These are phyloP conservation scores for Gossypium trilobum DNA, from an alignment of 441 rosid genomes.

Conservation along the genomic window DNA sequence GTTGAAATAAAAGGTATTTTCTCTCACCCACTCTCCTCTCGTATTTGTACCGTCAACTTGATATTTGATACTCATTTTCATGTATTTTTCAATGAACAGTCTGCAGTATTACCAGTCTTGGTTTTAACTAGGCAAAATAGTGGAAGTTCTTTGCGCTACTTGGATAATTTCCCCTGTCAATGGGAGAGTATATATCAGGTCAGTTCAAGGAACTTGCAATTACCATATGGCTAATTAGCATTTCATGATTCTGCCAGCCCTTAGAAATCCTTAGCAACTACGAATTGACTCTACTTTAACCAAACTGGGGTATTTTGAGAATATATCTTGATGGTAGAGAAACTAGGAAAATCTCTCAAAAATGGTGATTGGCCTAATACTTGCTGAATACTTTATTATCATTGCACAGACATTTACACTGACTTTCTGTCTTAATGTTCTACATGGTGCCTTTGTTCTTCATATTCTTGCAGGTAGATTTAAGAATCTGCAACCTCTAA, in stretches of 20 bases:
- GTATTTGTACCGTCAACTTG: background rate
- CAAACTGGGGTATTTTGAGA: background rate
- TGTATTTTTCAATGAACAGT: slow-evolving; percentile 7
- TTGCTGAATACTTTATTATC: background rate
- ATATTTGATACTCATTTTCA: background rate
- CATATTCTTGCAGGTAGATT: slow-evolving; percentile 9
- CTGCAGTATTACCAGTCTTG: slow-evolving; percentile 9
- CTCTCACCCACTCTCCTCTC: slow-evolving; percentile 8
- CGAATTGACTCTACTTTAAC: background rate
- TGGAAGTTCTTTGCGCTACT: slow-evolving; percentile 14
- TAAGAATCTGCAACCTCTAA: background rate
- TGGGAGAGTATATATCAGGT: slow-evolving; percentile 15
- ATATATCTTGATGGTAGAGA: background rate
- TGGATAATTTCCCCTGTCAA: background rate
- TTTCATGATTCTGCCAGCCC: background rate
- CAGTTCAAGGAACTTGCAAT: slow-evolving; percentile 9
- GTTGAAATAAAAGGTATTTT: slow-evolving; percentile 47
- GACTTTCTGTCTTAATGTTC: background rate
- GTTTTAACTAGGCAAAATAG: slow-evolving; percentile 12
- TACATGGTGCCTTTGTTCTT: background rate
- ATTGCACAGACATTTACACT: background rate
- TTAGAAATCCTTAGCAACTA: background rate
- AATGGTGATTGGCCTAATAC: background rate
- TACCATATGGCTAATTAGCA: background rate
- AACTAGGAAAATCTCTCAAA: background rate